Percentiles rank a stretch among this genome's conserved stretches.
These are phyloP conservation scores for Dothideomycetes sp. DNA, from an alignment of 2,329 filamentous ascomycete genomes.

Conservation along the genomic window DNA sequence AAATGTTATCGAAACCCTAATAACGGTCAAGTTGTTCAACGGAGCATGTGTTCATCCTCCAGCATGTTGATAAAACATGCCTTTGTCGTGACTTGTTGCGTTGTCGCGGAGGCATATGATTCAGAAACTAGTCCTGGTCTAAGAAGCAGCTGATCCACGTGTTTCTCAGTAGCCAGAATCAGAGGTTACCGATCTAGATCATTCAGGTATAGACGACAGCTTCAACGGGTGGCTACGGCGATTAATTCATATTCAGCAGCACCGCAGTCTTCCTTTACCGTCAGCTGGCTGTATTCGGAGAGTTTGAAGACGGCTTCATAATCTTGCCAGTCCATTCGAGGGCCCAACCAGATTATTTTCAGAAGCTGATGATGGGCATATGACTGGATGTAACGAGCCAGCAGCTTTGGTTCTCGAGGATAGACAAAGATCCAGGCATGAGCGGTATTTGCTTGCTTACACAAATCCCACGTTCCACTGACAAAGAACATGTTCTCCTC, in stretches of 20 bases:
- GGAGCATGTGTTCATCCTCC: too few species aligned
- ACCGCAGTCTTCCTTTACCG: constrained; percentile 14
- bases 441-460: constrained; percentile 33
- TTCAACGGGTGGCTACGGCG: constrained; percentile 14
- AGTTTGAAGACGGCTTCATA: constrained; percentile 16
- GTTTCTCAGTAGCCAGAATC: too few species aligned
- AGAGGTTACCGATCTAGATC: too few species aligned
- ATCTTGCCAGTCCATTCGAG: constrained; percentile 33
- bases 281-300: constrained; percentile 11
- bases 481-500: constrained; percentile 35
- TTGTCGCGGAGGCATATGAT: too few species aligned
- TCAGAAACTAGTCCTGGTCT: too few species aligned
- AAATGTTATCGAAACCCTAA: too few species aligned
- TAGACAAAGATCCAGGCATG: constrained; percentile 46
- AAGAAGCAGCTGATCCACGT: too few species aligned
- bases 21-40: too few species aligned
- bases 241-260: constrained; percentile 18
- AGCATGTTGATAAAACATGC: too few species aligned
- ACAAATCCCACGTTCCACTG: constrained; percentile 36
- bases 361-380: constrained; percentile 25
- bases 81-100: too few species aligned
- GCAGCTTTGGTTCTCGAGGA: constrained; percentile 38
- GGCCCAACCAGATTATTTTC: constrained; percentile 35
- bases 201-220: not conserved
- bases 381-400: constrained; percentile 36